A percentile compares a stretch with the other conserved stretches of the same genome.
These are phyloP conservation scores for Hypoxylon sp. DNA, from an alignment of 2,329 filamentous ascomycete species.

Conservation along the genomic window DNA sequence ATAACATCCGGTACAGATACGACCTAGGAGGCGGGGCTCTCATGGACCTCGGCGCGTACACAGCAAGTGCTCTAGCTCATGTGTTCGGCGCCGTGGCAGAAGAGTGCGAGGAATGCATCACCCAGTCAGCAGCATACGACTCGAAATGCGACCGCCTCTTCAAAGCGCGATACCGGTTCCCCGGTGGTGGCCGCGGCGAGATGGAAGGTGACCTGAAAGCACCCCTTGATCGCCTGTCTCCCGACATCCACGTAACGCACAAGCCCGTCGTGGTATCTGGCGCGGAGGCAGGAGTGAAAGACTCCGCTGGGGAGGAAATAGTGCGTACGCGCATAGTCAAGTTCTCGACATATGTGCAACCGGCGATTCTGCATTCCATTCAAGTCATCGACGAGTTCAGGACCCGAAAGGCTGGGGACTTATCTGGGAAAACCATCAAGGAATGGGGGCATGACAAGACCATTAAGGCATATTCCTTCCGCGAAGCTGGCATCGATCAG, in stretches of 20 bases:
- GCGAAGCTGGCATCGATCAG: slow-evolving; percentile 44
- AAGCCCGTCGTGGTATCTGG: slow-evolving; percentile 43
- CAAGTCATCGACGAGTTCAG: slow-evolving; percentile 50
- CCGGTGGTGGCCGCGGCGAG: slow-evolving; percentile 53
- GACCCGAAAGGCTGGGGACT: slow-evolving; percentile 41
- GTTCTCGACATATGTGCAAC: slow-evolving; percentile 46
- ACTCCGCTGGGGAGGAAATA: slow-evolving; percentile 45
- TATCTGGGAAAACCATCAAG: slow-evolving; percentile 34
- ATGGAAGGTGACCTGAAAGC: slow-evolving; percentile 53
- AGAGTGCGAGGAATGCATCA: slow-evolving; percentile 52
- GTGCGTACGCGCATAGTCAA: slow-evolving; percentile 47
- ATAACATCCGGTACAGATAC: slow-evolving; percentile 63
- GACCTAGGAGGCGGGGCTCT: slow-evolving; percentile 60
- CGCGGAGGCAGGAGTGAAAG: slow-evolving; percentile 38
- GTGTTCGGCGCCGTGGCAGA: slow-evolving; percentile 55
- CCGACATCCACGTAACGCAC: slow-evolving; percentile 46
- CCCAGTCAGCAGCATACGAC: slow-evolving; percentile 46
- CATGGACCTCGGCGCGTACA: slow-evolving; percentile 58
- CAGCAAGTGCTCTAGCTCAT: slow-evolving; percentile 52
- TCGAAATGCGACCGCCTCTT: slow-evolving; percentile 52
- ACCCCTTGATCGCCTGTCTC: slow-evolving; percentile 41
- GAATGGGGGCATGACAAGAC: slow-evolving; percentile 46
- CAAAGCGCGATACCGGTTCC: slow-evolving; percentile 55
- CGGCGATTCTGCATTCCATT: slow-evolving; percentile 43
- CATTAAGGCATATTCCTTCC: slow-evolving; percentile 48